Evolutionary conservation across 2,329 filamentous ascomycete genomes (phyloP).

Genomic region (Botryotinia calthae): DNA sequence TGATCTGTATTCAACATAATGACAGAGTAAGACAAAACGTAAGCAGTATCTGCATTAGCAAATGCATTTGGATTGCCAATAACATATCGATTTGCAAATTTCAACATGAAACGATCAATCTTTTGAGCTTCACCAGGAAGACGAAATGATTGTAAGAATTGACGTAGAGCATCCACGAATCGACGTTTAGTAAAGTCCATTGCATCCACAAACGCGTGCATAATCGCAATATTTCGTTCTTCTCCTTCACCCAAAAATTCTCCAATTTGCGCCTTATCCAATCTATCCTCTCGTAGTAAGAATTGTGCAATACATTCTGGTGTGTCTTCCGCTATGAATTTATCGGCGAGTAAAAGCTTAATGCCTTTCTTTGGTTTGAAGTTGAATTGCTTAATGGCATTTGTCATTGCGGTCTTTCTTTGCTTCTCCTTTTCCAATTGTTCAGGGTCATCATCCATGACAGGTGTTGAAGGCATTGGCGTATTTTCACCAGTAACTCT

Average conservation of each 20-base stretch:
- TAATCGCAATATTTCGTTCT: constrained; percentile 87
- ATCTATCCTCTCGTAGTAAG: constrained; percentile 72
- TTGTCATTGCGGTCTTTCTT: constrained; percentile 85
- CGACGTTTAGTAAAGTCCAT: constrained; percentile 93
- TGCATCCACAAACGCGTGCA: constrained; percentile 94
- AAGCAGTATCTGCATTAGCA: constrained; percentile 96
- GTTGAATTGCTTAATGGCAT: constrained; percentile 90
- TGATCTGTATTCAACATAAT: constrained; percentile 96
- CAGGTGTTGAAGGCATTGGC: constrained; percentile 63
- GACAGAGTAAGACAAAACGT: constrained; percentile 92
- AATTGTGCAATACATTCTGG: constrained; percentile 84
- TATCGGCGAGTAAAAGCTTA: constrained; percentile 76
- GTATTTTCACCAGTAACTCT: constrained; percentile 54
- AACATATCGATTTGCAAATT: constrained; percentile 95
- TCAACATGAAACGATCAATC: constrained; percentile 99
- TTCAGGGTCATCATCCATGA: constrained; percentile 83
- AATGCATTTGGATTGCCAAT: constrained; percentile 95
- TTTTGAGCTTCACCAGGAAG: constrained; percentile 96
- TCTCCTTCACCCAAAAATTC: constrained; percentile 95
- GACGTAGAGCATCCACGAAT: constrained; percentile 87
- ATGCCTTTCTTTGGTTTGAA: constrained; percentile 96
- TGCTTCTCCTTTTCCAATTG: constrained; percentile 95
- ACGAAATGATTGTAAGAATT: constrained; percentile 92
- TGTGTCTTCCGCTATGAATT: constrained; percentile 78
- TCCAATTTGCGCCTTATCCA: constrained; percentile 90